Conservation (phyloP, 768 basidiomycete genomes). For the Kwoniella heveanensis region DNA sequence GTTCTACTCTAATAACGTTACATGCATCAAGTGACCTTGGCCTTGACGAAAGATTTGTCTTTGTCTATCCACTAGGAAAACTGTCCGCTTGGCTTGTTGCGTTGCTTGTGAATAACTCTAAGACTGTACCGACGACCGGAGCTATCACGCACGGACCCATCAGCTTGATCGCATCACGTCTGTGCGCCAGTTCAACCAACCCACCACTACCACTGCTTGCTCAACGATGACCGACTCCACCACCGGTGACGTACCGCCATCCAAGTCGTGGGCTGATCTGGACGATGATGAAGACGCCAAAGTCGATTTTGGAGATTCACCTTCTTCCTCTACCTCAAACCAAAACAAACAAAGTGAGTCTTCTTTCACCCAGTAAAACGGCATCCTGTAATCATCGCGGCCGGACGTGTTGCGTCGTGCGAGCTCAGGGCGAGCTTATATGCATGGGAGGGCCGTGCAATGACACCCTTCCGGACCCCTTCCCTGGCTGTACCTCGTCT, state of each 20-base stretch:
- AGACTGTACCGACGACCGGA: too few relatives aligned
- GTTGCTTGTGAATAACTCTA: too few relatives aligned
- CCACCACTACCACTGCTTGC: background rate
- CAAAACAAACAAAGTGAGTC: conserved; percentile 17
- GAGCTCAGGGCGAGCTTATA: background rate
- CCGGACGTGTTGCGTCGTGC: background rate
- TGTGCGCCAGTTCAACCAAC: conserved; percentile 10
- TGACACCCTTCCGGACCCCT: background rate
- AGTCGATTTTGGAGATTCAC: conserved; percentile 15
- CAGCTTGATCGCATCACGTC: conserved; percentile 5
- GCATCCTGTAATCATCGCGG: too few relatives aligned
- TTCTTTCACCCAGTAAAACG: too few relatives aligned
- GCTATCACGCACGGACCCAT: conserved; percentile 7
- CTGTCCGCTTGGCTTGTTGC: too few relatives aligned
- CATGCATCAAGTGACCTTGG: too few relatives aligned
- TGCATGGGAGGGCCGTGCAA: conserved; percentile 8
- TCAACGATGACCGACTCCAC: background rate
- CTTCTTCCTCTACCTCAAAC: conserved; percentile 11
- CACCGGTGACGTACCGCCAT: conserved; percentile 8
- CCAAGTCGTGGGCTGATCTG: conserved; percentile 23
- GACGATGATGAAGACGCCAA: conserved; percentile 27
- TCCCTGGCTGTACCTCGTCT: too few relatives aligned
- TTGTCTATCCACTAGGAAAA: too few relatives aligned
- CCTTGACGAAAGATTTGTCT: too few relatives aligned
- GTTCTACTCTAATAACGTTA: too few relatives aligned